Evolutionary conservation across 805 yeast genomes (phyloP), one percentile per base, ranked within the genome.

Genomic region (Saccharomycopsis vini): DNA sequence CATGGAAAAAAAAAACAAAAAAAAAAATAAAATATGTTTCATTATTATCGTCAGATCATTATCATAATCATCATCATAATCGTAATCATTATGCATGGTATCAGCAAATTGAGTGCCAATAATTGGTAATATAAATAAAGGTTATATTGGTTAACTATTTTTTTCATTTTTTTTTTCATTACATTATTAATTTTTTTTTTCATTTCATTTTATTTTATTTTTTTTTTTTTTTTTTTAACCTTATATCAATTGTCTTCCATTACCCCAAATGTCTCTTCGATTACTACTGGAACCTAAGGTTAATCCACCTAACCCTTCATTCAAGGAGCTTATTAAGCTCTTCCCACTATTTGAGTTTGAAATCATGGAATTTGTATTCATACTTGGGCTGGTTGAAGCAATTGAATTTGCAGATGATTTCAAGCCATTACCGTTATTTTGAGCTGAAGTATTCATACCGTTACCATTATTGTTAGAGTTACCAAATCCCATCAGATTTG

Each of bases 251-350:
- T 9, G 18, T 18, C 22, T 6, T 33, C 22, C 22, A 33, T 30
- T 36, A 6, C 39, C 39, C 41, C 41, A 46, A 19, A 43, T 42
- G 23, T 43, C 46, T 24, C 50, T 41, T 38, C 44, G 28, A 24
- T 15, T 19, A 22, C 35, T 40, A 22, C 37, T 34, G 30, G 30
- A 24, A 26, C 31, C 30, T 43, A 48, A 45, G 28, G 29, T 48
- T 24, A 48, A 44, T 5, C 44, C 40, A 9, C 47, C 40, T 15
- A 48, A 39, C 22, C 51, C 35, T 5, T 47, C 49, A 31, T 26
- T 39, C 35, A 47, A 44, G 15, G 42, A 40, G 23, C 44, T 40
- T 12, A 47, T 35, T 19, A 47, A 40, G 24, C 33, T 33, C 21
- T 44, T 44, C 5, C 41, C 41, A 28, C 32, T 28, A 29, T 19